Percentiles rank a stretch among this genome's conserved stretches.
These are phyloP conservation scores for Croton setiger DNA, from an alignment of 441 rosid species.

Conservation along the genomic window DNA sequence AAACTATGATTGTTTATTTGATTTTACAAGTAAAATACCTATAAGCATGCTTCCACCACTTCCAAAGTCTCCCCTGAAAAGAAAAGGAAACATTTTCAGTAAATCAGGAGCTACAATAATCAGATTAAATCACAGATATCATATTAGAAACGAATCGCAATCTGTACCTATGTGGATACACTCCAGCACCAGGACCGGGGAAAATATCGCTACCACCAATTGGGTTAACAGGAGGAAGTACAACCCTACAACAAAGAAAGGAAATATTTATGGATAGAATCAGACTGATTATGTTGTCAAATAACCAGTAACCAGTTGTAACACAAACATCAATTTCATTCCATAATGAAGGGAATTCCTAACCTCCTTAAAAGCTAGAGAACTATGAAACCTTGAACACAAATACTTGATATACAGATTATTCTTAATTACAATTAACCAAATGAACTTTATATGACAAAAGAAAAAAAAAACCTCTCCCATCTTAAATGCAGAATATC, in stretches of 20 bases:
- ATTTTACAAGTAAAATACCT: conserved; percentile 40
- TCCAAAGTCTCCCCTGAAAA: conserved; percentile 55
- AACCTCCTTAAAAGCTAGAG: too few species aligned
- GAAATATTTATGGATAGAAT: neutral
- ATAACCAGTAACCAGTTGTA: too few species aligned
- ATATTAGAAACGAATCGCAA: neutral
- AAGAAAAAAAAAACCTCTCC: too few species aligned
- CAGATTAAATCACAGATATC: neutral
- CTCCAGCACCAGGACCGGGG: conserved; percentile 82
- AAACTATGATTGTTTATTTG: neutral
- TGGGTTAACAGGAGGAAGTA: conserved; percentile 56
- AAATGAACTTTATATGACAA: too few species aligned
- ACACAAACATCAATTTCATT: too few species aligned
- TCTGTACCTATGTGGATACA: conserved; percentile 59
- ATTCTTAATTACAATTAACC: too few species aligned
- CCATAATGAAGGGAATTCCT: too few species aligned
- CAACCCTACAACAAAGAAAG: conserved; percentile 36
- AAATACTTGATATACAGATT: too few species aligned
- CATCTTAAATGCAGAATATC: neutral
- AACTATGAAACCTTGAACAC: too few species aligned
- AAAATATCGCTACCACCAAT: conserved; percentile 44
- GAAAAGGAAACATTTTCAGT: neutral
- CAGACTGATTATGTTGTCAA: neutral
- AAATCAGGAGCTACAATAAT: conserved; percentile 10
- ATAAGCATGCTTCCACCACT: conserved; percentile 66